Evolutionary conservation across 2,329 filamentous ascomycete genomes (phyloP).

Genomic region (Akanthomyces lecanii): DNA sequence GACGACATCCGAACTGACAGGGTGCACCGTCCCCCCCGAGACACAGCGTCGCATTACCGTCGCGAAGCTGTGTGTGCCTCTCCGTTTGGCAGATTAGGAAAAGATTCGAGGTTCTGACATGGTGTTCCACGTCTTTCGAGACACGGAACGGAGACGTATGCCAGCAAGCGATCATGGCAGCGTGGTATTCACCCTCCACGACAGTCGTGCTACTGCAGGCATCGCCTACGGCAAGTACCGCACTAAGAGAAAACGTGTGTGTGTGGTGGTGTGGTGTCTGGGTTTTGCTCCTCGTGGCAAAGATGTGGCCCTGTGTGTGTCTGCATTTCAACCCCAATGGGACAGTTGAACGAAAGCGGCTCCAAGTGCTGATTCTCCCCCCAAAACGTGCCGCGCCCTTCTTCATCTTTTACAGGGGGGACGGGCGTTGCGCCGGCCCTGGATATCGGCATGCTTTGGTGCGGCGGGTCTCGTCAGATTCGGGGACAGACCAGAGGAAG

Average conservation of each 20-base stretch:
- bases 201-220: not conserved
- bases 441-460: slow-evolving; percentile 2
- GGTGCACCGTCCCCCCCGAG: not conserved
- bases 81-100: slow-evolving; percentile 9
- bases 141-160: not conserved
- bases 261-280: not conserved
- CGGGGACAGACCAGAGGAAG: not conserved
- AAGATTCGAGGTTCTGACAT: not conserved
- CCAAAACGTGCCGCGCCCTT: not conserved
- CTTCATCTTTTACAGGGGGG: slow-evolving; percentile 3
- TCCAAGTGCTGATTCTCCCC: not conserved
- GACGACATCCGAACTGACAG: slow-evolving; percentile 4
- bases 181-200: slow-evolving; percentile 13
- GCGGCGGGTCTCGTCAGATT: slow-evolving; percentile 11
- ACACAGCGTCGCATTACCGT: not conserved
- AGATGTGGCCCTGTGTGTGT: not conserved
- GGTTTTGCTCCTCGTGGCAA: not conserved
- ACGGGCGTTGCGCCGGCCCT: slow-evolving; percentile 12
- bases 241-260: not conserved
- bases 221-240: slow-evolving; percentile 9
- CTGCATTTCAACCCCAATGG: too few relatives aligned
- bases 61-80: not conserved
- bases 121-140: not conserved
- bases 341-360: not conserved
- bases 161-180: slow-evolving; percentile 13